Percentiles rank a stretch among this genome's conserved stretches.
Evolutionary conservation across 257 asterid species (phyloP).

Genomic region (Gentiana dahurica): DNA sequence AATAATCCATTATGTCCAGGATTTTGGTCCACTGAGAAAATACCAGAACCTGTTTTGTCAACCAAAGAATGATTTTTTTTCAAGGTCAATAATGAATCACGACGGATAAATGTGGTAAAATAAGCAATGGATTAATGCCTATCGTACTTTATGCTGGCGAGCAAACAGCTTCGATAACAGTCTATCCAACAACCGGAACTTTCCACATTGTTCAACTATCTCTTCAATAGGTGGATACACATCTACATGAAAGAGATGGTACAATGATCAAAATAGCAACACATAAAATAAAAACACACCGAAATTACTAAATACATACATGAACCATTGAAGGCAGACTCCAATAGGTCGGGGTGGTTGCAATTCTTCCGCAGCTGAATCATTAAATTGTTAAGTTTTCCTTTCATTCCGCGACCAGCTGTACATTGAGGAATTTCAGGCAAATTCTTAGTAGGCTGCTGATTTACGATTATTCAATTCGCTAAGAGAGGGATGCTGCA

Average conservation of each 20-base stretch:
- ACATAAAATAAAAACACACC: slow-evolving; percentile 1
- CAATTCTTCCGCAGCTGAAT: slow-evolving; percentile 93
- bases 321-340: slow-evolving; percentile 70
- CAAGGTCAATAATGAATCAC: not conserved
- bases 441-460: too few species aligned
- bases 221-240: slow-evolving; percentile 70
- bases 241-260: slow-evolving; percentile 30
- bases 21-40: slow-evolving; percentile 97
- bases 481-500: slow-evolving; percentile 26
- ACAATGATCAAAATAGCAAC: slow-evolving; percentile 7
- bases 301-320: slow-evolving; percentile 41
- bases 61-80: not conserved
- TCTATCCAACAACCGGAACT: slow-evolving; percentile 71
- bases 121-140: slow-evolving; percentile 5
- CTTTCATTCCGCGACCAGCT: slow-evolving; percentile 32
- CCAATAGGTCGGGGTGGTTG: slow-evolving; percentile 96
- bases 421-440: too few species aligned
- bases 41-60: slow-evolving; percentile 60
- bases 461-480: too few species aligned
- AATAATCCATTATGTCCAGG: slow-evolving; percentile 89
- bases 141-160: slow-evolving; percentile 69
- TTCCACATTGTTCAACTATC: slow-evolving; percentile 90
- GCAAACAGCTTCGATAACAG: slow-evolving; percentile 58
- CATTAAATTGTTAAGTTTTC: slow-evolving; percentile 79
- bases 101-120: not conserved